These are phyloP conservation scores for Pseudodiploospora longispora DNA, from an alignment of 2,329 filamentous ascomycete genomes.

Conservation along the genomic window DNA sequence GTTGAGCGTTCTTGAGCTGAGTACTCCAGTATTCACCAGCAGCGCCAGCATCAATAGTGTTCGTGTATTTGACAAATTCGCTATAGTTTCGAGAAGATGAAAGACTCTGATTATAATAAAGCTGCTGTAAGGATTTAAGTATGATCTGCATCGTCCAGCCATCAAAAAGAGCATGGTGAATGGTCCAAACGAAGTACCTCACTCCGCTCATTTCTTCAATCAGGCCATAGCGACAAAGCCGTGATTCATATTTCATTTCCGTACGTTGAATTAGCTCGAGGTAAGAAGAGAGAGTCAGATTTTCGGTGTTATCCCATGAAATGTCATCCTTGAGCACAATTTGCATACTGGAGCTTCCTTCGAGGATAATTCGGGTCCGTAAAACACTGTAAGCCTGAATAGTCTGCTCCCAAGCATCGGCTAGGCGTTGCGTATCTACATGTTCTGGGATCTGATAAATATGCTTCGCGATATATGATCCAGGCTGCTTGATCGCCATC, in stretches of 20 bases:
- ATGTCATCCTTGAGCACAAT: neutral
- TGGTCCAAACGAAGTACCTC: constrained; percentile 5
- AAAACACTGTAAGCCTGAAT: neutral
- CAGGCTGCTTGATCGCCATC: constrained; percentile 18
- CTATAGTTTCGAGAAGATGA: neutral
- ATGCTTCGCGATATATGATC: constrained; percentile 13
- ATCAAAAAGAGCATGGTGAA: constrained; percentile 8
- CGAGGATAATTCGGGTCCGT: constrained; percentile 2
- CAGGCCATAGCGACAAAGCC: constrained; percentile 1
- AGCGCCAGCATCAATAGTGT: neutral
- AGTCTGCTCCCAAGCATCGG: constrained; percentile 17
- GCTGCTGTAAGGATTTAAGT: constrained; percentile 1
- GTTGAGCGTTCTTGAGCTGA: constrained; percentile 3
- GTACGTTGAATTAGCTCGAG: neutral
- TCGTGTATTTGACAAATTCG: constrained; percentile 8
- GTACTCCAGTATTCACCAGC: constrained; percentile 7
- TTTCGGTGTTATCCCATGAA: neutral
- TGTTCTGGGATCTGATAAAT: constrained; percentile 22
- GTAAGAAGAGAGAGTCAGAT: neutral
- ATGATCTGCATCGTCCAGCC: constrained; percentile 5
- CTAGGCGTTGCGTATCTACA: constrained; percentile 16
- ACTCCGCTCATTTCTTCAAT: neutral
- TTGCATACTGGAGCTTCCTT: neutral
- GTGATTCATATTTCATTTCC: constrained; percentile 1
- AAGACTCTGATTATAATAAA: constrained; percentile 1